Percentiles rank a stretch among this genome's conserved stretches.
phyloP scores from a whole-genome alignment of 179 eudicot species.

The Drosera spatulata region DNA sequence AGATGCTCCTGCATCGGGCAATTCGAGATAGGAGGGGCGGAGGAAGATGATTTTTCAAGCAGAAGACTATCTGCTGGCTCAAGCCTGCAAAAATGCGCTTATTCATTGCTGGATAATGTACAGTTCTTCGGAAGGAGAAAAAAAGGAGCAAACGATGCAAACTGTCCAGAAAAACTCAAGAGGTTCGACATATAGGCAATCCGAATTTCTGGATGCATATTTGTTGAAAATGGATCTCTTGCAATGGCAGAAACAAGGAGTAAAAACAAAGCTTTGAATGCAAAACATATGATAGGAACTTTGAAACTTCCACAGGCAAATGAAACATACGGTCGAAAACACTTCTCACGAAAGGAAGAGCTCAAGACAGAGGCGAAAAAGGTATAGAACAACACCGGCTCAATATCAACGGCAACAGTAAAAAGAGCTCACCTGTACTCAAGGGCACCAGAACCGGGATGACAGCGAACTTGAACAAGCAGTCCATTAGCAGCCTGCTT shows the following conservation, averaged over 20 bases:
- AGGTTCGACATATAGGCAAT: too few species aligned
- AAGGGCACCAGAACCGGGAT: constrained; percentile 52
- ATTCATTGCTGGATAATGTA: background rate
- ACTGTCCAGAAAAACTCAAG: too few species aligned
- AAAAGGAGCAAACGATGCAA: too few species aligned
- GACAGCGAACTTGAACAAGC: constrained; percentile 47
- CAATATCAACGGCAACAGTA: too few species aligned
- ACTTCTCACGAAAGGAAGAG: too few species aligned
- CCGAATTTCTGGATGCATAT: too few species aligned
- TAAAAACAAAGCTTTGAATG: too few species aligned
- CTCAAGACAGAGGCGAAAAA: too few species aligned
- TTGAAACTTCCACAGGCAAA: background rate
- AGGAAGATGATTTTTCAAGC: constrained; percentile 9
- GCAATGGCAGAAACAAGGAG: background rate
- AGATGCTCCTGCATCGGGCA: constrained; percentile 48
- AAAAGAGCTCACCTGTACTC: constrained; percentile 53
- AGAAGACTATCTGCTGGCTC: constrained; percentile 25
- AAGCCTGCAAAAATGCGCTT: constrained; percentile 34
- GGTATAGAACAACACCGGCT: background rate
- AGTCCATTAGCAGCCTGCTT: constrained; percentile 53
- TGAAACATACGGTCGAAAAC: background rate
- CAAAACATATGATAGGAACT: background rate
- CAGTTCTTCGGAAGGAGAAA: background rate
- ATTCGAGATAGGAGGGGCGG: constrained; percentile 8
- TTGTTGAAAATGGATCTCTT: too few species aligned